Evolutionary conservation across 441 rosid species (phyloP), one percentile per base, ranked within the genome.

Genomic region (Brassica balearica): DNA sequence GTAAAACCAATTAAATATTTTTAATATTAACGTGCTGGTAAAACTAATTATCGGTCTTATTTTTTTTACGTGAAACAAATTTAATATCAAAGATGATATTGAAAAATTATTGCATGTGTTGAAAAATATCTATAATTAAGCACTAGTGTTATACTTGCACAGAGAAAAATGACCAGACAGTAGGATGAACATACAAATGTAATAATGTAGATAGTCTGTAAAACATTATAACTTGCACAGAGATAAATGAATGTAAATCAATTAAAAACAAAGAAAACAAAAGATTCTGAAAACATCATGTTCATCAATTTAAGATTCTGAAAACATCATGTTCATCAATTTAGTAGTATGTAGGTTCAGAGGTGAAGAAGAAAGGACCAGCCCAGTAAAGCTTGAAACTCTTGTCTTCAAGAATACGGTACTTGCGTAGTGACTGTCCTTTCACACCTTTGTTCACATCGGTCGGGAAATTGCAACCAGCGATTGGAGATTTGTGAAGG

Each of bases 361-460:
- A 65, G 68, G 84, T 82, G 63, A 32, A 82, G 84, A 82, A 84
- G 81, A 77, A 81, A 81, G 87, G 87, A 6, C 81, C 85, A n/a
- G 82, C 82, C 12, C 89, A 80, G 84, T 78, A 88, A 34, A 89
- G 73, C 77, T 87, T 86, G 78, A 84, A 85, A 12, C 82, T 87
- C 81, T 86, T 88, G 65, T 84, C 76, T 5, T 51, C n/a, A 3
- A 84, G 78, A 77, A 84, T 71, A 68, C 65, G 79, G 72, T 63
- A 63, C 71, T 79, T 78, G 72, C 48, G 61, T 55, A 87, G 85
- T 25, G 72, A 20, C 69, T 75, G 75, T 20, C 92, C 91, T 0
- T 64, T 55, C 2, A 88, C 69, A 2, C 88, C 91, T 10, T 56
- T 29, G 84, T 87, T 87, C 4, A 63, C 84, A 55, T 90, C 87